Base-by-base conservation (phyloP, 2,329 filamentous ascomycete species). In the Bipolaris bicolor region DNA sequence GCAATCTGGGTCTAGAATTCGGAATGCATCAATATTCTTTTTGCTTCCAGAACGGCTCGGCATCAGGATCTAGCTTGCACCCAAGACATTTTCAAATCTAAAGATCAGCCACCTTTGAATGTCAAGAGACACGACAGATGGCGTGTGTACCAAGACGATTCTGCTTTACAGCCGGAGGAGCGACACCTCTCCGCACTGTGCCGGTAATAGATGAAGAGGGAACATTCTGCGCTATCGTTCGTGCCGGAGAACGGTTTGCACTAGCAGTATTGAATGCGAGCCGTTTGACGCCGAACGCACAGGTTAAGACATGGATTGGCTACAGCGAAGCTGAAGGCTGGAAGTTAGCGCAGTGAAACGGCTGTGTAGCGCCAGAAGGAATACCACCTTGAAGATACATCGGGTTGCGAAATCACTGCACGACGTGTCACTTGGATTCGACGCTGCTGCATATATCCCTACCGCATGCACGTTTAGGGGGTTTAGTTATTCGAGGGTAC, bases 271-370 rank as follows among this genome's bases (percentile, higher is more conserved):
- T 50, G 26, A 26, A 43, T 9, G 9, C 4, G n/a, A 44, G 46
- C 46, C 18, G 39, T 45, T 47, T 18, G 43, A 47, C 55, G 34
- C 49, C 26, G 29, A 31, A 54, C 46, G 33, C 24, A 22, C 48
- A 62, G 36, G 60, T 58, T 52, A 24, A 20, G 39, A 36, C 47
- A 43, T 49, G 48, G 18, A 34, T 62, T 45, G 55, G 54, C 59
- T 44, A 46, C 37, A 2, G 54, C 34, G 13, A 6, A 13, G 40
- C 33, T 24, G 18, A 39, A 20, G 18, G 39, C 50, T 56, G 40
- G 5, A 22, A 58, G 34, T 43, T 43, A 26, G 40, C 24, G 40
- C 22, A 43, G 20, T 18, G 40, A 43, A n/a, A 24, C 40, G 18
- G 24, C n/a, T 46, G 31, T 16, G 18, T 9, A 22, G 29, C 16